phyloP scores from a whole-genome alignment of 768 basidiomycete species.

The Kwoniella sp. region DNA sequence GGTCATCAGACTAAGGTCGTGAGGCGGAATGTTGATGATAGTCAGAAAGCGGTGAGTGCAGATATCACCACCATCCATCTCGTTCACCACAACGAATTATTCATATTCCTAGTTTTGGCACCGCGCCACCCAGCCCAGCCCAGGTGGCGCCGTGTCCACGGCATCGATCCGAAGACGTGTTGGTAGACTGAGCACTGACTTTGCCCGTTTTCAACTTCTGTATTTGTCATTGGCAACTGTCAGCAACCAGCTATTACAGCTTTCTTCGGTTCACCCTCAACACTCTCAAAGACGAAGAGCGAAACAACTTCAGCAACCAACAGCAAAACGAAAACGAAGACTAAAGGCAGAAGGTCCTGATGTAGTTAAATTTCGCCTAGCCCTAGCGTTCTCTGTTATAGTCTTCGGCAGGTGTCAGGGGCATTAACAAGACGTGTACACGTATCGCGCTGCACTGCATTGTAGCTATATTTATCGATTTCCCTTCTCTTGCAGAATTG shows the following conservation, averaged over 20 bases:
- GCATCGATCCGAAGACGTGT: too few species aligned
- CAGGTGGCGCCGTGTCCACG: too few species aligned
- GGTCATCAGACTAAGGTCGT: constrained; percentile 47
- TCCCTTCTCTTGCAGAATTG: neutral
- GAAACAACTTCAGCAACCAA: too few species aligned
- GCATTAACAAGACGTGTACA: too few species aligned
- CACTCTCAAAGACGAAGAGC: constrained; percentile 1
- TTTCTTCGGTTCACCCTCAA: constrained; percentile 41
- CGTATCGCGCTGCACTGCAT: neutral
- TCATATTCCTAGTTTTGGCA: too few species aligned
- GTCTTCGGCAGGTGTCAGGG: neutral
- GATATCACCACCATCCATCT: neutral
- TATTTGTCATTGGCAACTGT: too few species aligned
- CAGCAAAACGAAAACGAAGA: constrained; percentile 1
- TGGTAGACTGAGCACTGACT: too few species aligned
- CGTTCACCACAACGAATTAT: neutral
- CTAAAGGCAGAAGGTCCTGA: constrained; percentile 5
- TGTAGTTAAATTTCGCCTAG: too few species aligned
- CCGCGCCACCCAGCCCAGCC: too few species aligned
- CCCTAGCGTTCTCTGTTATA: neutral
- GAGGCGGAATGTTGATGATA: constrained; percentile 26
- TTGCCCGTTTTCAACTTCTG: too few species aligned
- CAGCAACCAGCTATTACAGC: constrained; percentile 50
- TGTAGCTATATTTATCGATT: neutral
- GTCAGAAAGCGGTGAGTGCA: constrained; percentile 28